Base-by-base conservation (phyloP, 2,329 filamentous ascomycete genomes). In the Stachybotrys echinatus region DNA sequence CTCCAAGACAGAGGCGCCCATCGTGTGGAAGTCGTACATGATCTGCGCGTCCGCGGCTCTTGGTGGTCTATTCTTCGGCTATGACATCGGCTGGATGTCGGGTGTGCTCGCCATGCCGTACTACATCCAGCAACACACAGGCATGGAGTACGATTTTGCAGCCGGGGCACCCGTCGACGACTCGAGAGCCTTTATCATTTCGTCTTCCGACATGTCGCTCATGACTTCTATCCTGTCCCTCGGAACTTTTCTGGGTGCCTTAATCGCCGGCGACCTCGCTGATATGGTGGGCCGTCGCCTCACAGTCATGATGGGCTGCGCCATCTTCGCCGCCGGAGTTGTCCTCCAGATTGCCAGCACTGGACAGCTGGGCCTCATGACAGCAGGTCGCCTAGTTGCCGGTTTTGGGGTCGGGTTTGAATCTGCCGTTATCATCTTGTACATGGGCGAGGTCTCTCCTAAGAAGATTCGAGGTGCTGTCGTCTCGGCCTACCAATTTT, bases 41-140 rank as follows among this genome's bases (percentile, higher is more conserved):
- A 79, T 84, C 62, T 84, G 80, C 64, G 80, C 77, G 53, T 84
- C 84, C 58, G 81, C 81, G 43, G 77, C 80, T 49, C 83, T 84
- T 53, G 81, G 81, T 58, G 81, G 77, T 67, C 83, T 86, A 65
- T 83, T 87, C 69, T 85, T 87, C 66, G 84, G 85, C 38, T 88
- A 85, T 66, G 84, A 88, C 60, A 84, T 83, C 31, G 85, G 84
- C 55, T 85, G 83, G 65, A 85, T 85, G 69, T 78, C 76, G 61
- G 79, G 79, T 58, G 76, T 81, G 34, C 63, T 75, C 20, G 74
- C 68, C 54, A 65, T 70, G 55, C 39, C 59, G 6, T 61, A 65
- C 58, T 78, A 81, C 65, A 70, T 72, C 59, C 23, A 18, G 18
- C 20, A 21, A 21, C 23, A 42, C 19, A 42, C 40, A 5, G 40